phyloP scores from a whole-genome alignment of 179 eudicot genomes.

The Camellia oleifera region DNA sequence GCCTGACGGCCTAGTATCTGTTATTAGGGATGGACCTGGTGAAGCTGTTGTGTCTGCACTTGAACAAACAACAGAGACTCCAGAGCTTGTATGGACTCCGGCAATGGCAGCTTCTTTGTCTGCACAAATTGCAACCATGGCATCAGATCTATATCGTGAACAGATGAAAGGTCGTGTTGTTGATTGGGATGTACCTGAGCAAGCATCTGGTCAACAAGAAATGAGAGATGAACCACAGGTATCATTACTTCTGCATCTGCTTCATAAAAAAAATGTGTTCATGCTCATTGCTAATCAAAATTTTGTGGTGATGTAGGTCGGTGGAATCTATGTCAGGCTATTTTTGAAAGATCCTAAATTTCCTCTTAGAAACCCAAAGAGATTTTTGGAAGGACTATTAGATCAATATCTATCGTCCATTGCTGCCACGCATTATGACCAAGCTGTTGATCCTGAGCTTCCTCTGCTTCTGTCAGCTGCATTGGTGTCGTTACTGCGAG shows the following conservation, averaged over 20 bases:
- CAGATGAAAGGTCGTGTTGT: slow-evolving; percentile 95
- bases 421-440: slow-evolving; percentile 89
- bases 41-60: slow-evolving; percentile 88
- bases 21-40: slow-evolving; percentile 97
- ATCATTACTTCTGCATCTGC: slow-evolving; percentile 12
- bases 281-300: slow-evolving; percentile 9
- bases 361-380: slow-evolving; percentile 94
- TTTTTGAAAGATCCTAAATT: slow-evolving; percentile 97
- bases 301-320: slow-evolving; percentile 56
- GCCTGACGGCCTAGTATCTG: slow-evolving; percentile 94
- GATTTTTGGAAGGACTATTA: slow-evolving; percentile 88
- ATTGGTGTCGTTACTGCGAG: slow-evolving; percentile 86
- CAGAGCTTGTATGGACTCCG: slow-evolving; percentile 99
- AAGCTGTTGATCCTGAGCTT: slow-evolving; percentile 82
- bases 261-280: slow-evolving; percentile 1
- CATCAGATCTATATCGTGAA: slow-evolving; percentile 80
- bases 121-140: slow-evolving; percentile 96
- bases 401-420: slow-evolving; percentile 98
- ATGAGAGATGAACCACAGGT: slow-evolving; percentile 99
- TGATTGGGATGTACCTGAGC: slow-evolving; percentile 99
- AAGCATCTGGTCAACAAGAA: slow-evolving; percentile 84
- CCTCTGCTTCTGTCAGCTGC: slow-evolving; percentile 97
- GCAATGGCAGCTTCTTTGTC: slow-evolving; percentile 99
- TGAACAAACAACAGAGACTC: slow-evolving; percentile 98
- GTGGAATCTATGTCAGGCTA: slow-evolving; percentile 93